phyloP scores from a whole-genome alignment of 2,329 filamentous ascomycete genomes.

The Penicillium digitatum region DNA sequence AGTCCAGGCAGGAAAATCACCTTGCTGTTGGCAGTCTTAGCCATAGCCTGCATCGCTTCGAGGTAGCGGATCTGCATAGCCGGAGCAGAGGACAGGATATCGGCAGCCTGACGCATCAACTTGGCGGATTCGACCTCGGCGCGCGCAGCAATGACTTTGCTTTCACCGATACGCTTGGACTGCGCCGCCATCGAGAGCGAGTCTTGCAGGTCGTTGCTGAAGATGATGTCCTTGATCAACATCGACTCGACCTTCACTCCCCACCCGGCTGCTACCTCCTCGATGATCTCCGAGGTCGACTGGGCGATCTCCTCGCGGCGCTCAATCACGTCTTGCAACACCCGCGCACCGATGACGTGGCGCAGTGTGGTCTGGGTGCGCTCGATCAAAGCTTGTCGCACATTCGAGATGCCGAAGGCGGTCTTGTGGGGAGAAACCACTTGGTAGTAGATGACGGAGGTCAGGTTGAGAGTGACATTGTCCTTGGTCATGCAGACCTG shows the following conservation, averaged over 20 bases:
- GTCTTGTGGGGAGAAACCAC: slow-evolving; percentile 93
- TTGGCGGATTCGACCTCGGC: slow-evolving; percentile 96
- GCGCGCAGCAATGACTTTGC: slow-evolving; percentile 95
- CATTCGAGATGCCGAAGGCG: slow-evolving; percentile 91
- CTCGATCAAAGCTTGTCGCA: slow-evolving; percentile 93
- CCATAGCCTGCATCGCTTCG: slow-evolving; percentile 98
- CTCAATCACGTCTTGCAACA: slow-evolving; percentile 97
- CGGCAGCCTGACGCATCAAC: slow-evolving; percentile 77
- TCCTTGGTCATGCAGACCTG: slow-evolving; percentile 99
- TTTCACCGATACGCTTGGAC: slow-evolving; percentile 96
- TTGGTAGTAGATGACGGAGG: slow-evolving; percentile 98
- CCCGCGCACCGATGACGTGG: slow-evolving; percentile 91
- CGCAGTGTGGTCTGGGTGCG: slow-evolving; percentile 96
- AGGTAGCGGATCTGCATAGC: slow-evolving; percentile 99
- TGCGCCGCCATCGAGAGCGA: slow-evolving; percentile 97
- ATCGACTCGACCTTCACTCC: slow-evolving; percentile 96
- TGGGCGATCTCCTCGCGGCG: slow-evolving; percentile 94
- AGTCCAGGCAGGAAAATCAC: slow-evolving; percentile 74
- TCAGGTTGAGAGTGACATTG: slow-evolving; percentile 90
- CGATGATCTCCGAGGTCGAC: slow-evolving; percentile 94
- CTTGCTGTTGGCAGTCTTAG: slow-evolving; percentile 84
- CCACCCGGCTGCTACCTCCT: slow-evolving; percentile 90
- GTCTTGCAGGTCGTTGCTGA: slow-evolving; percentile 91
- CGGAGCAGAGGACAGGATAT: slow-evolving; percentile 84
- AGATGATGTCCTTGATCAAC: slow-evolving; percentile 99